phyloP scores from a whole-genome alignment of 2,329 filamentous ascomycete species.

The Talaromyces pinophilus region DNA sequence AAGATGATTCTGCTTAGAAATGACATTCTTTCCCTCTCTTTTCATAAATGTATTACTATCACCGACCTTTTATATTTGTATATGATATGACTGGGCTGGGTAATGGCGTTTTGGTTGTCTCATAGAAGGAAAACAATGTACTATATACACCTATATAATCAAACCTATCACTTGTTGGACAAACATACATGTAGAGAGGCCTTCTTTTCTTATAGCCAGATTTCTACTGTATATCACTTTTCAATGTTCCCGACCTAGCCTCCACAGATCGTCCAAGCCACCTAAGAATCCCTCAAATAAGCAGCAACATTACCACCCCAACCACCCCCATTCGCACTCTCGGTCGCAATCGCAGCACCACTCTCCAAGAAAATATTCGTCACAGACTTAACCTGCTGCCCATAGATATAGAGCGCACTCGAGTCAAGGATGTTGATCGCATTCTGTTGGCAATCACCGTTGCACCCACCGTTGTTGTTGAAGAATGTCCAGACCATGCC shows the following conservation, averaged over 20 bases:
- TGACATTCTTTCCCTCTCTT: neutral
- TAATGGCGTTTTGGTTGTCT: neutral
- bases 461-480: constrained; percentile 34
- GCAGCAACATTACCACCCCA: constrained; percentile 40
- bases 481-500: constrained; percentile 46
- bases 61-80: neutral
- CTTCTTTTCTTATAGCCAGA: neutral
- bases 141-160: neutral
- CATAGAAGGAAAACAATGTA: neutral
- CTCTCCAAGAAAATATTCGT: constrained; percentile 35
- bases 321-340: constrained; percentile 35
- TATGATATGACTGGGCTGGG: neutral
- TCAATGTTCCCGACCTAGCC: neutral
- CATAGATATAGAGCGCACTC: constrained; percentile 32
- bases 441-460: constrained; percentile 41
- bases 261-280: neutral
- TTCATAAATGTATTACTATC: neutral
- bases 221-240: neutral
- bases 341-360: constrained; percentile 28
- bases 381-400: constrained; percentile 33
- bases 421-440: constrained; percentile 33
- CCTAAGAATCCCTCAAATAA: constrained; percentile 27
- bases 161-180: neutral
- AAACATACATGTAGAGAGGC: no score
- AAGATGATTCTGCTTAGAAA: constrained; percentile 32